These are phyloP conservation scores for Metarhizium brunneum DNA, from an alignment of 2,329 filamentous ascomycete genomes.

Conservation along the genomic window DNA sequence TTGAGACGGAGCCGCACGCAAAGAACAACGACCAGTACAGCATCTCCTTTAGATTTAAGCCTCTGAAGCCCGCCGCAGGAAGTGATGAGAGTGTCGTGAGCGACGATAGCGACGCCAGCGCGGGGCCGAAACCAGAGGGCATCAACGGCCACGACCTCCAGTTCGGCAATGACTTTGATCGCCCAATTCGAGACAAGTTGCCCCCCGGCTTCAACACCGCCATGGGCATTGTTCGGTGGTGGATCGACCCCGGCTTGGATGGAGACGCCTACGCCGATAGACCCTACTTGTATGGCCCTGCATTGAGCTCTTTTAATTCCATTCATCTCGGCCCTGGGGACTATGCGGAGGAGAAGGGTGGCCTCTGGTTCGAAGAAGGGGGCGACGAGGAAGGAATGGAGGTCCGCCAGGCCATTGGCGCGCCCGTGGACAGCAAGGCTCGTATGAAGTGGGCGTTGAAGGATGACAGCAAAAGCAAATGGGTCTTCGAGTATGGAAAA, in stretches of 20 bases:
- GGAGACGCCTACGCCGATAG: conserved; percentile 82
- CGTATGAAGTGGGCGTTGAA: conserved; percentile 52
- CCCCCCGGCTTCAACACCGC: conserved; percentile 82
- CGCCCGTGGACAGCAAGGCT: conserved; percentile 41
- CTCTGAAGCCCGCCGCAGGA: conserved; percentile 37
- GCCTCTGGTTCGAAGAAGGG: conserved; percentile 55
- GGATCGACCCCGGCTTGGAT: conserved; percentile 82
- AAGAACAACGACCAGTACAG: conserved; percentile 70
- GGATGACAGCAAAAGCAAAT: conserved; percentile 37
- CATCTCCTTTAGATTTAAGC: conserved; percentile 69
- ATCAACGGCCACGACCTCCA: conserved; percentile 67
- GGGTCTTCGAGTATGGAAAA: conserved; percentile 44
- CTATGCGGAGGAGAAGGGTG: conserved; percentile 37
- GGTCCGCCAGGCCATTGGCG: conserved; percentile 34
- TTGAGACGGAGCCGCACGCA: conserved; percentile 58
- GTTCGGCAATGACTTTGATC: conserved; percentile 93
- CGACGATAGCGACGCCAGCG: background rate
- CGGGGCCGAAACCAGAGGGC: conserved; percentile 22
- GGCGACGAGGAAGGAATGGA: conserved; percentile 47
- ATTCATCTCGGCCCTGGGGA: conserved; percentile 53
- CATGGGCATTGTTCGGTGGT: conserved; percentile 79
- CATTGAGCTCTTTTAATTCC: conserved; percentile 70
- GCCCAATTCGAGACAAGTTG: conserved; percentile 75
- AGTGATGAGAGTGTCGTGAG: conserved; percentile 4
- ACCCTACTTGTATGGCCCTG: conserved; percentile 79